Conservation (phyloP, 177 flowering plant species). For the Tripterygium wilfordii region DNA sequence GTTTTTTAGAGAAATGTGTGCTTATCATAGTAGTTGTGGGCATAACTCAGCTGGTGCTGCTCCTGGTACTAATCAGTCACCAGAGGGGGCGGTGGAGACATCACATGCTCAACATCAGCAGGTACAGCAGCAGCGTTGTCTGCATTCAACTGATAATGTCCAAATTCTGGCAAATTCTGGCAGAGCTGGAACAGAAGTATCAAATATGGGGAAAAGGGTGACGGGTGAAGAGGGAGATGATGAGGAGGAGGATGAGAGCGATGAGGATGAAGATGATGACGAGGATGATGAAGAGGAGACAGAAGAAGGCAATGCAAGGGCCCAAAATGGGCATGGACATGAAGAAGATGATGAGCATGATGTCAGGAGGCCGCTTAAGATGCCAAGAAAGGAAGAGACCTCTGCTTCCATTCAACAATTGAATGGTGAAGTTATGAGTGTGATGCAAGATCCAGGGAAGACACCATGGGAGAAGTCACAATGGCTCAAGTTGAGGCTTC, state of each 20-base stretch:
- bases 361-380: no score
- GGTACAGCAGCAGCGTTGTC: constrained; percentile 34
- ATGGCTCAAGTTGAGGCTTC: constrained; percentile 47
- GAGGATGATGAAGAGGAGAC: constrained; percentile 23
- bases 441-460: constrained; percentile 49
- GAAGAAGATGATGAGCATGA: constrained; percentile 24
- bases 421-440: constrained; percentile 31
- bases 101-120: constrained; percentile 23
- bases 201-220: constrained; percentile 21
- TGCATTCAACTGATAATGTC: constrained; percentile 34
- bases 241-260: constrained; percentile 23
- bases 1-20: constrained; percentile 94
- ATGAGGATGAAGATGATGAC: constrained; percentile 23
- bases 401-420: constrained; percentile 48
- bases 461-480: constrained; percentile 62
- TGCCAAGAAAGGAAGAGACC: constrained; percentile 19
- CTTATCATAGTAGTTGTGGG: constrained; percentile 78
- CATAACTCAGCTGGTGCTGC: constrained; percentile 19
- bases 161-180: constrained; percentile 10
- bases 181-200: constrained; percentile 22
- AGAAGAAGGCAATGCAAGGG: constrained; percentile 21
- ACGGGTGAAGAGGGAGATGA: constrained; percentile 35
- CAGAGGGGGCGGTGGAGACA: constrained; percentile 22
- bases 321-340: constrained; percentile 9
- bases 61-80: constrained; percentile 19